Percentiles rank a stretch among this genome's conserved stretches.
Evolutionary conservation across 2,329 filamentous ascomycete species (phyloP).

Genomic region (Pleoardoris graminearum): DNA sequence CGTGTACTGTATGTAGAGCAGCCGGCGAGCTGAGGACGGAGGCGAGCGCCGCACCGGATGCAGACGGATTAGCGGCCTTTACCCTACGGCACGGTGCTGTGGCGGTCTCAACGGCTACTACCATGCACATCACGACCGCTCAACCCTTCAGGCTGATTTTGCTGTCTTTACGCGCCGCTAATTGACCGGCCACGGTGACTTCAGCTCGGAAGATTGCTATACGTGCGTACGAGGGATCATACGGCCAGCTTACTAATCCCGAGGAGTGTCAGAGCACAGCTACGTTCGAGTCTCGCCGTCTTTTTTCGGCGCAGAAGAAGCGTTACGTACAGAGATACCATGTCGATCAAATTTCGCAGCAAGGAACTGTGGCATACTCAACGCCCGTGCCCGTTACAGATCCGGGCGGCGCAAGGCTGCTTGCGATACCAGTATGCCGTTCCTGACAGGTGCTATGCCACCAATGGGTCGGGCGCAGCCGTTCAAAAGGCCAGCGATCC

Average conservation of each 20-base stretch:
- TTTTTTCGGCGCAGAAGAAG: too few relatives aligned
- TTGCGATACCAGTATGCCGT: conserved; percentile 31
- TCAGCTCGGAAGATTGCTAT: background rate
- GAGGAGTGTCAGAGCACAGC: background rate
- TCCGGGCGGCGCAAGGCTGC: conserved; percentile 5
- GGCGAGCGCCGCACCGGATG: conserved; percentile 1
- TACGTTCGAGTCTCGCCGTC: background rate
- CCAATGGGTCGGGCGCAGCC: conserved; percentile 42
- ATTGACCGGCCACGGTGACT: conserved; percentile 2
- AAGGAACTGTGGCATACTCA: conserved; percentile 1
- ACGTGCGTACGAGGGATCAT: conserved; percentile 5
- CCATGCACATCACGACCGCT: background rate
- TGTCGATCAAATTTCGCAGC: background rate
- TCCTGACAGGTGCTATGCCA: conserved; percentile 32
- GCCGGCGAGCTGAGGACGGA: conserved; percentile 6
- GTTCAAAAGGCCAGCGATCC: conserved; percentile 26
- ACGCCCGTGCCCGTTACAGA: conserved; percentile 8
- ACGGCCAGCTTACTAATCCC: conserved; percentile 6
- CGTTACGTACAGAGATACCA: too few relatives aligned
- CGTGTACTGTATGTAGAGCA: conserved; percentile 2
- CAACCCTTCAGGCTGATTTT: conserved; percentile 2
- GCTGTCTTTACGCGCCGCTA: conserved; percentile 1
- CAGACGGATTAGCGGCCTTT: conserved; percentile 5
- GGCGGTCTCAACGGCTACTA: conserved; percentile 5
- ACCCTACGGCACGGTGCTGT: background rate